These are phyloP conservation scores for Phytopythium boreale DNA, from an alignment of 352 stramenopile genomes.

Conservation along the genomic window DNA sequence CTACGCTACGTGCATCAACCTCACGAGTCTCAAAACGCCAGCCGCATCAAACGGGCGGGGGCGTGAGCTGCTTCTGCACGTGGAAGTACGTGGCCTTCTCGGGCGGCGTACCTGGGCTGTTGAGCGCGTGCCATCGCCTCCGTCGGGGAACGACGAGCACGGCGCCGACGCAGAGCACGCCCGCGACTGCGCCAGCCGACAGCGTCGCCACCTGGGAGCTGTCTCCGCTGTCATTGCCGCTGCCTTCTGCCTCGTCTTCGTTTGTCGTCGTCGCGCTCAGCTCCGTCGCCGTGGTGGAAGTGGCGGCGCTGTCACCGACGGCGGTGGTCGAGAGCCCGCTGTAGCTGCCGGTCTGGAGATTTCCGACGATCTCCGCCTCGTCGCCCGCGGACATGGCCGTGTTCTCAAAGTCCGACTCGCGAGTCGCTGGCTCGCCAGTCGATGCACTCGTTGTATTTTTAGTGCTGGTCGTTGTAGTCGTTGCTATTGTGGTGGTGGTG, in stretches of 20 bases:
- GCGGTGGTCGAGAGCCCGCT: conserved; percentile 6
- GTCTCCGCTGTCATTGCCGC: background rate
- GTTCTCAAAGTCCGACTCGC: conserved; percentile 15
- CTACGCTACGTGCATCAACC: background rate
- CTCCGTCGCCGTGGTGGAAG: background rate
- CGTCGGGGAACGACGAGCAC: conserved; percentile 12
- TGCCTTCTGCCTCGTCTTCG: conserved; percentile 5
- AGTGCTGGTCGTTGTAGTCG: conserved; percentile 5
- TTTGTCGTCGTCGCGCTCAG: conserved; percentile 7
- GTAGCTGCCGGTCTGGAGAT: conserved; percentile 10
- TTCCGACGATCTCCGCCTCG: conserved; percentile 10
- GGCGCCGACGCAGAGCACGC: conserved; percentile 14
- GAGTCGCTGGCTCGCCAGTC: background rate
- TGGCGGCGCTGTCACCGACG: background rate
- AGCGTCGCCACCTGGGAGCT: background rate
- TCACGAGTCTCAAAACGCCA: background rate
- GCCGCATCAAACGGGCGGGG: conserved; percentile 3
- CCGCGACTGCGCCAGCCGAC: conserved; percentile 9
- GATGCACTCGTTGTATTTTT: background rate
- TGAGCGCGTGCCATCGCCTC: background rate
- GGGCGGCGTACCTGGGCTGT: conserved; percentile 13
- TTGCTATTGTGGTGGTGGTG: background rate
- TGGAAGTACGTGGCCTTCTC: conserved; percentile 23
- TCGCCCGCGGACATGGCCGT: conserved; percentile 12
- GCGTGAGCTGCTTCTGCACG: conserved; percentile 13